Evolutionary conservation across 2,329 filamentous ascomycete species (phyloP), one percentile per base, ranked within the genome.

Genomic region (Fusarium oligoseptatum): DNA sequence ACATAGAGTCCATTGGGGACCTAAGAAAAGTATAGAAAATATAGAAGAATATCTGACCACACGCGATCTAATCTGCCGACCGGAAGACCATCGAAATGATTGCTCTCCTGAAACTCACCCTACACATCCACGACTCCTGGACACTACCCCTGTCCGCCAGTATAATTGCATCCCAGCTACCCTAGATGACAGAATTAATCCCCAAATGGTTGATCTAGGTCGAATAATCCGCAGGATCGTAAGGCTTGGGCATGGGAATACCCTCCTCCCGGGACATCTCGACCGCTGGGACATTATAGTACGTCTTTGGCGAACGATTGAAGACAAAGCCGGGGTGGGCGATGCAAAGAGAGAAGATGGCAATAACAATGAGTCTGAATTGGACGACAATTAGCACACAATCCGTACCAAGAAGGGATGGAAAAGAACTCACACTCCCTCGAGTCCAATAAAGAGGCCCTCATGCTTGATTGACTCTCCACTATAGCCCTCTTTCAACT

Each of bases 401-500:
- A n/a, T 22, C n/a, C 4, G n/a, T n/a, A n/a, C n/a, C n/a, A n/a
- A 41, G 6, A 12, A 36, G 2, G 2, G 5, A 7, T 14, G 2
- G 7, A 14, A 24, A 43, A 2, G 12, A 2, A 73, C 79, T 70
- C 55, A 80, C 78, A 72, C 67, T 55, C 83, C 84, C 77, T 88
- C 86, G 3, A 88, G 71, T 0, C 74, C 82, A 57, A 88, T 85
- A 66, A 88, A 88, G 1, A 84, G 73, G 0, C 76, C 75, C 72
- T 88, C 78, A 45, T 87, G 79, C 41, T 79, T 80, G 60, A 89
- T 87, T 68, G 90, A 78, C 17, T 83, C 78, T 1, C 88, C 88
- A 6, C 73, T 77, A 82, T 88, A 92, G 2, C 89, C 89, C 34
- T 88, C 84, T 58, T 85, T 86, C 60, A 92, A 77, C 80, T 92